Evolutionary conservation across 2,329 filamentous ascomycete species (phyloP), one percentile per base, ranked within the genome.

Genomic region (Cercospora janseana): DNA sequence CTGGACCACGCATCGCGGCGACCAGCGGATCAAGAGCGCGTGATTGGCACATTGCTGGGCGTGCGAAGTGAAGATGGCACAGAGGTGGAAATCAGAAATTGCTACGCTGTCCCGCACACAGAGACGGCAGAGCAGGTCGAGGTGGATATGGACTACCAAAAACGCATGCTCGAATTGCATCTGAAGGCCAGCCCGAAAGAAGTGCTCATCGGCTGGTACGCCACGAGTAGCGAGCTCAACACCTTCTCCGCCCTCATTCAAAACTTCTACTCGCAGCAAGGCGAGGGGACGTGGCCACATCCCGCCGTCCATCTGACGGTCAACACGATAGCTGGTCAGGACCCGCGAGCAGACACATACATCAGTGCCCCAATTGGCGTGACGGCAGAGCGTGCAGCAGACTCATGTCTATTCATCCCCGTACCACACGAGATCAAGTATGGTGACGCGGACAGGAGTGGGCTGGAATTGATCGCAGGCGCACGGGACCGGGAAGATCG

Each of bases 141-240:
- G 75, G 93, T 98, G 59, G 93, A 98, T 70, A 95, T 98, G 80
- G 93, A 98, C 75, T 98, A 97, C 75, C 93, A 98, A 77, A 97
- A 97, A 82, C 91, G 92, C 73, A 98, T 98, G 93, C 85, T 97
- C 51, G 86, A 88, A 53, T 79, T 98, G 63, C 92, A 95, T 70
- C 83, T 97, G 62, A 92, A 92, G 75, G 92, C 91, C 51, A 87
- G 90, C 72, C 93, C 93, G 43, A 88, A 90, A 73, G 93, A 98
- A 74, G 83, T 90, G 47, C 82, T 98, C 52, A 86, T 98, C 56
- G 93, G 93, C 67, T 98, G 93, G 93, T 98, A 98, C 76, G 95
- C 93, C 58, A 98, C 93, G 42, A 91, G 87, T 67, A 86, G 88
- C 71, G 92, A 97, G 75, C 82, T 98, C 68, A 97, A 98, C 82